Evolutionary conservation across 805 yeast genomes (phyloP).

Genomic region (Sungouiella thailandica): DNA sequence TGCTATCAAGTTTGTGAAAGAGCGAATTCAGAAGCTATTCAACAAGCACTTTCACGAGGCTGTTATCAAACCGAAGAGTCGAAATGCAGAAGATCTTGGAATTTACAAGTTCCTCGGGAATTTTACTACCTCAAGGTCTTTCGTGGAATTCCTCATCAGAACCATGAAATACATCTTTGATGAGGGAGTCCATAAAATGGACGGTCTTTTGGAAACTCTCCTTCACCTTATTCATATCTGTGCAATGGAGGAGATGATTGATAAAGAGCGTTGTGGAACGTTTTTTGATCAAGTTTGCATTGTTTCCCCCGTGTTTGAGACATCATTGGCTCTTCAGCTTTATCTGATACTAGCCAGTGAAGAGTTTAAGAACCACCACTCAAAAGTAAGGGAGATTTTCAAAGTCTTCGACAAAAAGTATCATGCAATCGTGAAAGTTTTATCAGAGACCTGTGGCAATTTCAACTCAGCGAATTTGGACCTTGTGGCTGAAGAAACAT

Average conservation of each 20-base stretch:
- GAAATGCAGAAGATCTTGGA: conserved; percentile 27
- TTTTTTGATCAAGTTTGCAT: conserved; percentile 27
- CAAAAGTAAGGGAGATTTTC: conserved; percentile 56
- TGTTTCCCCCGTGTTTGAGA: conserved; percentile 26
- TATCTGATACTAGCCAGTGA: conserved; percentile 38
- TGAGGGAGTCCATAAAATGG: conserved; percentile 41
- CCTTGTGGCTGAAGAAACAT: conserved; percentile 7
- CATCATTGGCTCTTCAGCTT: conserved; percentile 35
- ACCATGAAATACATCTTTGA: conserved; percentile 38
- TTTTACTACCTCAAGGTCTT: conserved; percentile 49
- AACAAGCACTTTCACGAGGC: conserved; percentile 41
- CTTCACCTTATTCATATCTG: conserved; percentile 69
- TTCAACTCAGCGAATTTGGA: conserved; percentile 23
- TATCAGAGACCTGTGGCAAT: conserved; percentile 16
- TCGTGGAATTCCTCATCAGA: conserved; percentile 48
- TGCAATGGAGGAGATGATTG: conserved; percentile 27
- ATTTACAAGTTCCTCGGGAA: conserved; percentile 42
- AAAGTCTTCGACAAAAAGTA: conserved; percentile 23
- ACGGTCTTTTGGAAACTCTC: conserved; percentile 51
- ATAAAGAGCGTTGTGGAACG: conserved; percentile 23
- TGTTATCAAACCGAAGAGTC: conserved; percentile 51
- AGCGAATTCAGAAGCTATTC: conserved; percentile 37
- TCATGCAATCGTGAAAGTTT: conserved; percentile 14
- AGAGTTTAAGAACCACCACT: conserved; percentile 38
- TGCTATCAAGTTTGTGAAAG: conserved; percentile 61